A percentile compares a stretch with the other conserved stretches of the same genome.
These are phyloP conservation scores for Paxillus ammoniavirescens DNA, from an alignment of 768 basidiomycete genomes.

Conservation along the genomic window DNA sequence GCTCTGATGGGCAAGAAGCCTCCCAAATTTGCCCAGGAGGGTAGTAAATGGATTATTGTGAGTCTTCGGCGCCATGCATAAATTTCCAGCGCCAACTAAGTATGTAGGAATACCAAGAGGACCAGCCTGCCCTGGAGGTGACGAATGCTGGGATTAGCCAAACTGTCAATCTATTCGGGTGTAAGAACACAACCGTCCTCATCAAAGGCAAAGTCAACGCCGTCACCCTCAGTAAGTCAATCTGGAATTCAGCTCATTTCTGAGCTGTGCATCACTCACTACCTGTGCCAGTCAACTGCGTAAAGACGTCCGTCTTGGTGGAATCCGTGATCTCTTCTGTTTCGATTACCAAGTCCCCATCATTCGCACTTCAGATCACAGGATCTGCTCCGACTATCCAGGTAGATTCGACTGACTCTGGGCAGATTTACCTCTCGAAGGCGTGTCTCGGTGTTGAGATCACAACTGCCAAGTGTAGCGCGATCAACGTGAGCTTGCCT, in stretches of 20 bases:
- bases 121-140: conserved; percentile 67
- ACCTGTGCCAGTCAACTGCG: conserved; percentile 69
- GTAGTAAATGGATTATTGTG: conserved; percentile 93
- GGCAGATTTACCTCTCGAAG: conserved; percentile 90
- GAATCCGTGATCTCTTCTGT: conserved; percentile 93
- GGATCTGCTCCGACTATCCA: conserved; percentile 90
- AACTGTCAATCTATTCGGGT: conserved; percentile 84
- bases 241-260: background rate
- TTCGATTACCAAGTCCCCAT: conserved; percentile 86
- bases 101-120: conserved; percentile 87
- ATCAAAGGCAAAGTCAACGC: conserved; percentile 96
- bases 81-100: conserved; percentile 1
- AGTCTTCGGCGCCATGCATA: conserved; percentile 21
- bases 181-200: conserved; percentile 80
- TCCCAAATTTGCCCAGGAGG: conserved; percentile 83
- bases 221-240: conserved; percentile 69
- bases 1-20: conserved; percentile 89
- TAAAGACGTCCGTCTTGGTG: conserved; percentile 82
- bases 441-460: conserved; percentile 80
- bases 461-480: conserved; percentile 90
- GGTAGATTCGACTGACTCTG: conserved; percentile 92
- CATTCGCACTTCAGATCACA: conserved; percentile 89
- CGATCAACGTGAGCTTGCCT: conserved; percentile 88
- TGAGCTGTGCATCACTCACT: conserved; percentile 1
- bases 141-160: conserved; percentile 79